phyloP scores from a whole-genome alignment of 768 basidiomycete species.

The Hysterangium stoloniferum region DNA sequence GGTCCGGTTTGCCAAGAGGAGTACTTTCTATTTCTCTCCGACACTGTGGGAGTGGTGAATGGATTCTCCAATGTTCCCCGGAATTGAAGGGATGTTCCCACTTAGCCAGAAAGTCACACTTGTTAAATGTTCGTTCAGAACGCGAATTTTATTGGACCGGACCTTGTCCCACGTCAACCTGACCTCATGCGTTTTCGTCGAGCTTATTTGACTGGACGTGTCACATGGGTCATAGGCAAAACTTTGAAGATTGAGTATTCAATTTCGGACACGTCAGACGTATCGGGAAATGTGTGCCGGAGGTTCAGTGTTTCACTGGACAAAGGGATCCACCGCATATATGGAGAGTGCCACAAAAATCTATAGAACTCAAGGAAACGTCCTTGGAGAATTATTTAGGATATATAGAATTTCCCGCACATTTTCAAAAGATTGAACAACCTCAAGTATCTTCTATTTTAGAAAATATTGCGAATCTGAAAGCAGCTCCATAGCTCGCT shows the following conservation, averaged over 20 bases:
- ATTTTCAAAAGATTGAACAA: too few species aligned
- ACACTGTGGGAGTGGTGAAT: conserved; percentile 66
- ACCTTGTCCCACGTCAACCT: conserved; percentile 66
- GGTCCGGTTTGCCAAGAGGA: conserved; percentile 45
- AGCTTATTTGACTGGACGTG: conserved; percentile 46
- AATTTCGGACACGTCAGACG: conserved; percentile 74
- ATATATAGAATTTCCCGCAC: too few species aligned
- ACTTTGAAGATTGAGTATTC: conserved; percentile 65
- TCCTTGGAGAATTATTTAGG: too few species aligned
- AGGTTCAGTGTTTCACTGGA: conserved; percentile 75
- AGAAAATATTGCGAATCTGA: too few species aligned
- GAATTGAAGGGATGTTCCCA: conserved; percentile 45
- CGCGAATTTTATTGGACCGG: conserved; percentile 40
- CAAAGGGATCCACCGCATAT: too few species aligned
- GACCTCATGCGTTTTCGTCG: conserved; percentile 53
- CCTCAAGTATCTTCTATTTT: too few species aligned
- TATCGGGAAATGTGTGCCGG: conserved; percentile 67
- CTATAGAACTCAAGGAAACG: too few species aligned
- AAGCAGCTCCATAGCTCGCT: too few species aligned
- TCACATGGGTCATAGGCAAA: conserved; percentile 68
- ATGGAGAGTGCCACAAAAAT: too few species aligned
- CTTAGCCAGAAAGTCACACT: not conserved
- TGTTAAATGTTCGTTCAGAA: not conserved
- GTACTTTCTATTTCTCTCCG: conserved; percentile 60
- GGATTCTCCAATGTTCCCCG: conserved; percentile 59